Percentiles rank a stretch among this genome's conserved stretches.
phyloP scores from a whole-genome alignment of 345 rosid species.

The Citrus hindsii region DNA sequence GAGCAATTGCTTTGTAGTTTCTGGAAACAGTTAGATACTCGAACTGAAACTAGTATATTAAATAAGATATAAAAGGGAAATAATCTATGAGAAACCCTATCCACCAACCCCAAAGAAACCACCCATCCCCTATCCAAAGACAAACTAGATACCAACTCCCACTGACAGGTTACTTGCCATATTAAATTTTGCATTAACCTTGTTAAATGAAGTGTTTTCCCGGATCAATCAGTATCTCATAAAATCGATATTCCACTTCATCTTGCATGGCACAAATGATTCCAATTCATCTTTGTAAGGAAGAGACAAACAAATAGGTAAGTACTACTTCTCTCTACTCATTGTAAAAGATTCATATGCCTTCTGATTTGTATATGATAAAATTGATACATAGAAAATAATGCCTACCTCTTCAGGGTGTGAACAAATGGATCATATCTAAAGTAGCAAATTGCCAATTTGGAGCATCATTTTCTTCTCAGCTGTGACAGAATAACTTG shows the following conservation, averaged over 20 bases:
- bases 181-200: neutral
- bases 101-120: too few species aligned
- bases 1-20: too few species aligned
- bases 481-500: neutral
- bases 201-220: neutral
- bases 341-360: neutral
- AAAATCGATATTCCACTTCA: neutral
- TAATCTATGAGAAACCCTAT: too few species aligned
- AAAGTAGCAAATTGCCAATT: neutral
- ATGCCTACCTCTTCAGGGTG: constrained; percentile 20
- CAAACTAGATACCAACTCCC: too few species aligned
- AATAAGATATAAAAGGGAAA: too few species aligned
- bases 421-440: constrained; percentile 3
- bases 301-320: too few species aligned
- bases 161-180: neutral
- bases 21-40: neutral
- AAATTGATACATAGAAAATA: constrained; percentile 9
- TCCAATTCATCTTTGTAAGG: too few species aligned
- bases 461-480: constrained; percentile 6
- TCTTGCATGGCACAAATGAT: too few species aligned
- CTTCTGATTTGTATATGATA: neutral
- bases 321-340: neutral
- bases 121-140: too few species aligned
- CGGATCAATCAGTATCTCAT: neutral
- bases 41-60: too few species aligned